Conservation (phyloP, 345 rosid genomes). For the Citrus inodora region DNA sequence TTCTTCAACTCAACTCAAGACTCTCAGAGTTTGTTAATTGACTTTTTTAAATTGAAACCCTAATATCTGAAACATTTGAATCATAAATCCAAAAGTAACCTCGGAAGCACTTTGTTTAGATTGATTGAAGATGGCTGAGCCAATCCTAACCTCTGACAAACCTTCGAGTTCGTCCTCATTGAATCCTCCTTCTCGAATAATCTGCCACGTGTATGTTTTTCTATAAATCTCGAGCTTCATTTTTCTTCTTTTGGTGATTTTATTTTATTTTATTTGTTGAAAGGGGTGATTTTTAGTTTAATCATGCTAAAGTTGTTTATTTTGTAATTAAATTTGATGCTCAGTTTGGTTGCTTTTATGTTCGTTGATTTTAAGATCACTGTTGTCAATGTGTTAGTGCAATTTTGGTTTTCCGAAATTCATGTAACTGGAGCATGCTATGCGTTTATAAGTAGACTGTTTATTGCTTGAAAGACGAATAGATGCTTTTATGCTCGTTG, state of each 20-base stretch:
- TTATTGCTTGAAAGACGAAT: not conserved
- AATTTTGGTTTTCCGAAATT: not conserved
- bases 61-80: not conserved
- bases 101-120: not conserved
- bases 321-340: not conserved
- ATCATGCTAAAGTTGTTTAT: not conserved
- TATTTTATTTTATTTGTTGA: too few relatives aligned
- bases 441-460: not conserved
- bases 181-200: conserved; percentile 47
- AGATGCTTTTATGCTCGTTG: not conserved
- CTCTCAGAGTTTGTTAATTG: not conserved
- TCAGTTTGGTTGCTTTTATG: not conserved
- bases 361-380: not conserved
- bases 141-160: conserved; percentile 35
- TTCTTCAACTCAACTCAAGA: not conserved
- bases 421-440: not conserved
- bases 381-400: not conserved
- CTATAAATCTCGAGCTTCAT: not conserved
- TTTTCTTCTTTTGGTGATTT: not conserved
- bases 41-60: not conserved
- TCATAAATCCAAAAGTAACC: not conserved
- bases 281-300: not conserved
- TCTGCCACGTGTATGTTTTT: conserved; percentile 71
- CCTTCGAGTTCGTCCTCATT: conserved; percentile 46
- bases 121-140: conserved; percentile 25